These are phyloP conservation scores for Phyllosticta citriasiana DNA, from an alignment of 2,329 filamentous ascomycete genomes.

Conservation along the genomic window DNA sequence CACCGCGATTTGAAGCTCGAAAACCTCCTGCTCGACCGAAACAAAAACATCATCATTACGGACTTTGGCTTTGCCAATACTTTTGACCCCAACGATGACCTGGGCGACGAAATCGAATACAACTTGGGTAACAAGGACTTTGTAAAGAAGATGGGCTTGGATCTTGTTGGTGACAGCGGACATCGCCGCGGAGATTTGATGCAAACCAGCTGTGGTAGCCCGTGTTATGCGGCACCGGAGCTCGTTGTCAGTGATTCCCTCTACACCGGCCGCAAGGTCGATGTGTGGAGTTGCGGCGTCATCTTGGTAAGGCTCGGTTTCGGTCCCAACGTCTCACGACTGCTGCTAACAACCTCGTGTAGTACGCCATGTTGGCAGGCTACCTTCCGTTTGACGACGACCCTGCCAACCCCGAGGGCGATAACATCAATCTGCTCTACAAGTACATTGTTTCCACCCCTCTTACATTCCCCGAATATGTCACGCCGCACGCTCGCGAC, in stretches of 20 bases:
- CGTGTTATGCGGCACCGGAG: conserved; percentile 94
- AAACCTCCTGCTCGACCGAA: conserved; percentile 87
- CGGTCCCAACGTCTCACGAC: neutral
- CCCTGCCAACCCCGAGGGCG: conserved; percentile 93
- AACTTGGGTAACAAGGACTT: conserved; percentile 79
- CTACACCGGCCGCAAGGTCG: conserved; percentile 94
- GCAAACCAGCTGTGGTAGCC: conserved; percentile 97
- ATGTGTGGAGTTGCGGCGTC: conserved; percentile 98
- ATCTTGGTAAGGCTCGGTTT: conserved; percentile 63
- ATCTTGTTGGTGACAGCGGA: conserved; percentile 65
- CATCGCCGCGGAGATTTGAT: conserved; percentile 84
- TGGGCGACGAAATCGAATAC: conserved; percentile 82
- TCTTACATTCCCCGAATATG: conserved; percentile 96
- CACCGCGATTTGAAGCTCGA: conserved; percentile 95
- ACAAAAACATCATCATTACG: conserved; percentile 98
- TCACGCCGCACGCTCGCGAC: conserved; percentile 91
- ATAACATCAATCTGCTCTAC: conserved; percentile 98
- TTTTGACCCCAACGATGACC: conserved; percentile 79
- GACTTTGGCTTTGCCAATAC: conserved; percentile 99
- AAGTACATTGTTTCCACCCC: conserved; percentile 98
- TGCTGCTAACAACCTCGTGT: conserved; percentile 7
- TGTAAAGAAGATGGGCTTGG: conserved; percentile 76
- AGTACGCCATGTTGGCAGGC: conserved; percentile 98
- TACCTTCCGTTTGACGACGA: conserved; percentile 98
- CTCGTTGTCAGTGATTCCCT: conserved; percentile 94